Evolutionary conservation across 371 early-diverging fungal species (phyloP).

Genomic region (Syncephalis plumigaleata): DNA sequence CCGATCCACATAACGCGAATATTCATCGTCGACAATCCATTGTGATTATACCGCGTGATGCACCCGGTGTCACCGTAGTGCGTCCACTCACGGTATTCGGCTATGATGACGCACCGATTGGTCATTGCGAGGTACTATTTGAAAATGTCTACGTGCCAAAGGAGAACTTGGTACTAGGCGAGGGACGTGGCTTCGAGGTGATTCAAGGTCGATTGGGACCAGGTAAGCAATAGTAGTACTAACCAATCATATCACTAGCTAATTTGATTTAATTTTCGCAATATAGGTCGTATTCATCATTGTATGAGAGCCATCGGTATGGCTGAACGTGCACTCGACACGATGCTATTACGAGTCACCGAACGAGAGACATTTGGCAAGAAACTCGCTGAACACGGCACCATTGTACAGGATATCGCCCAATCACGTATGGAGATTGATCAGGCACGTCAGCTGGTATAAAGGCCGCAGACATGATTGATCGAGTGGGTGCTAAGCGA

Average conservation of each 20-base stretch:
- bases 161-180: constrained; percentile 77
- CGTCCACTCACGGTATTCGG: constrained; percentile 82
- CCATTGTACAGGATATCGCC: constrained; percentile 62
- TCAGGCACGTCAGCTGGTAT: constrained; percentile 76
- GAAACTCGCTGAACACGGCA: constrained; percentile 60
- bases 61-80: constrained; percentile 71
- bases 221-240: constrained; percentile 55
- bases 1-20: constrained; percentile 42
- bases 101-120: constrained; percentile 90
- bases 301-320: constrained; percentile 90
- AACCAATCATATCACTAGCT: constrained; percentile 47
- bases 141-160: constrained; percentile 76
- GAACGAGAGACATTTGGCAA: constrained; percentile 79
- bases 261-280: background rate
- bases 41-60: constrained; percentile 74
- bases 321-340: constrained; percentile 81
- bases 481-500: constrained; percentile 66
- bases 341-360: constrained; percentile 73
- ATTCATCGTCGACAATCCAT: constrained; percentile 79
- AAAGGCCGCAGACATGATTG: constrained; percentile 79
- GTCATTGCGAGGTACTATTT: constrained; percentile 85
- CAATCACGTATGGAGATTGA: constrained; percentile 80
- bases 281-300: constrained; percentile 1
- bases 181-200: constrained; percentile 93
- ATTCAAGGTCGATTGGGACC: constrained; percentile 93